Evolutionary conservation across 805 yeast genomes (phyloP), one percentile per base, ranked within the genome.

Genomic region (Ogataea methylovora): DNA sequence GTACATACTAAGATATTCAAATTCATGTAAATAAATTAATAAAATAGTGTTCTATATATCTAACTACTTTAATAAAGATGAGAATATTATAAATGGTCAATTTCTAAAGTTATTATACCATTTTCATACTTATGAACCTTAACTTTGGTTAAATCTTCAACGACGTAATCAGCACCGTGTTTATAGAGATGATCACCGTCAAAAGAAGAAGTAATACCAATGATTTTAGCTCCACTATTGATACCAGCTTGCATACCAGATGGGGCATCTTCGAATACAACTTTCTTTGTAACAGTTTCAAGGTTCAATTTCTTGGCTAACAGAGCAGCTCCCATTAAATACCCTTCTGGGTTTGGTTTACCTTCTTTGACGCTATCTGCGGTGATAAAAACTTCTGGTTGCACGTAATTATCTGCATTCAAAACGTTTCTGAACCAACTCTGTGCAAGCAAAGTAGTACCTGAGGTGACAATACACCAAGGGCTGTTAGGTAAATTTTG

Each of bases 391-490:
- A 76, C 71, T 45, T 79, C 74, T 32, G 95, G 95, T 56, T 68
- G 65, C 36, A 42, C 44, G 27, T 45, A 39, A 15, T 55, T 55
- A 36, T 68, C 67, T 34, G 68, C 61, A 32, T 71, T 69, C 52
- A 83, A 67, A 56, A 82, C 71, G 44, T 65, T 63, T 46, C 69
- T 65, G 56, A 85, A 76, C 92, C 94, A 85, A 47, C 79, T 74
- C 48, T 76, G 65, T 36, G 94, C 94, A 67, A 85, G 69, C 24
- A 74, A 79, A 43, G 70, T 67, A 38, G 88, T 79, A 46, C 94
- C 95, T 33, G 86, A 76, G 20, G 95, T 85, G 43, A 86, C 94
- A 51, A 85, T 81, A 37, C 88, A 90, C 86, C 94, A 85, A 61
- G 76, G 76, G 52, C 64, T 66, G 52, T 58, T 58, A 39, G 80